Base-by-base conservation (phyloP, 2,329 filamentous ascomycete genomes). In the Beauveria asiatica region DNA sequence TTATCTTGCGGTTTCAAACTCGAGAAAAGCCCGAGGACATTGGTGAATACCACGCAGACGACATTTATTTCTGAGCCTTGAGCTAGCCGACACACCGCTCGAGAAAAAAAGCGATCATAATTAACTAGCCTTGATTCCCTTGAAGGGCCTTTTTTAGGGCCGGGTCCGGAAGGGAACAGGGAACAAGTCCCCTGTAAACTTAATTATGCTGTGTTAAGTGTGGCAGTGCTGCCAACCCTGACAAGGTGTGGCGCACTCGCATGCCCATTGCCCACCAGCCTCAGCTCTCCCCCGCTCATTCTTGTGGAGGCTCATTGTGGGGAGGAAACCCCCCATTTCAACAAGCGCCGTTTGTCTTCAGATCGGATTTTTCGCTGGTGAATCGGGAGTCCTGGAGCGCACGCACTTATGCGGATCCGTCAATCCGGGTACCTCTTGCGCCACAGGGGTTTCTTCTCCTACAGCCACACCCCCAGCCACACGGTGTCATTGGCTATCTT, bases 341-440 rank as follows among this genome's bases (percentile, higher is more conserved):
- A 23, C 41, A 45, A 30, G 44, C 30, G 19, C 45, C 19, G 9
- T 16, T 19, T 48, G 13, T 39, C 5, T 19, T 27, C 13, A 41
- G 54, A 57, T 57, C 54, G 54, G 30, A 17, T 8, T 1, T 37
- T 57, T 49, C 11, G 54, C 54, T 57, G 54, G 54, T 27, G 19
- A 21, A 57, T 57, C 54, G 54, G 44, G 21, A n/a, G n/a, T n/a
- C n/a, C n/a, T n/a, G n/a, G n/a, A n/a, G 39, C n/a, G 39, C 50
- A n/a, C 33, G 25, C 19, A 39, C 48, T 33, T 16, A 21, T 48
- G 21, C 25, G 23, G 30, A 50, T 33, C 46, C 46, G 46, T 50
- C 46, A 19, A 33, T 3, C 25, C 41, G 53, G 41, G 53, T 55
- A 46, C 53, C 53, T 55, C 42, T 17, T 33, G 53, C 39, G 53